Conservation (phyloP, 805 yeast species). For the Hanseniaspora opuntiae region DNA sequence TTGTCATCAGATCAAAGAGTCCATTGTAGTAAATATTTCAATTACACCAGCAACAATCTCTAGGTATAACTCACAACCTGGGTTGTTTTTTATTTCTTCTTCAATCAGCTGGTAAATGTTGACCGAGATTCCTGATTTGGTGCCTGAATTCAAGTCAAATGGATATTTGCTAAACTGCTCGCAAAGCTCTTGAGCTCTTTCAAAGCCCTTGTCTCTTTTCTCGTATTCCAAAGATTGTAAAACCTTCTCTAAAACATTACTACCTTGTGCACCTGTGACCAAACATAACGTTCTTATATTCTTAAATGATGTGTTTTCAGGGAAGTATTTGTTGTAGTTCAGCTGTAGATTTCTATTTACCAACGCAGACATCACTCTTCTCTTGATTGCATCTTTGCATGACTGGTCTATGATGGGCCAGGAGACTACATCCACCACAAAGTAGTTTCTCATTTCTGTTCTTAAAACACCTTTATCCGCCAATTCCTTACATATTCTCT, state of each 20-base stretch:
- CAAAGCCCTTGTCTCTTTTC: slow-evolving; percentile 80
- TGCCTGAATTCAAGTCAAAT: slow-evolving; percentile 41
- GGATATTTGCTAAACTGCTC: slow-evolving; percentile 77
- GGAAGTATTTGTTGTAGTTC: slow-evolving; percentile 49
- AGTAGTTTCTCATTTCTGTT: slow-evolving; percentile 88
- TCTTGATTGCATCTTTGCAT: slow-evolving; percentile 68
- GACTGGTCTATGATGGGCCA: slow-evolving; percentile 84
- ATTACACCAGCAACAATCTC: slow-evolving; percentile 90
- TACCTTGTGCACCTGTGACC: slow-evolving; percentile 85
- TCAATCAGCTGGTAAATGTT: slow-evolving; percentile 40
- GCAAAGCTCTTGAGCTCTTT: slow-evolving; percentile 84
- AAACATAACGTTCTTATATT: slow-evolving; percentile 67
- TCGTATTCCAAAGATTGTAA: slow-evolving; percentile 65
- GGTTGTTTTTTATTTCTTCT: slow-evolving; percentile 32
- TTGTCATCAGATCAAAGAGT: slow-evolving; percentile 51
- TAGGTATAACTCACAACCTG: slow-evolving; percentile 46
- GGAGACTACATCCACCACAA: slow-evolving; percentile 95
- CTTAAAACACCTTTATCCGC: slow-evolving; percentile 94
- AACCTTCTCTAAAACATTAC: slow-evolving; percentile 88
- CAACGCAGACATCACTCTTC: slow-evolving; percentile 56
- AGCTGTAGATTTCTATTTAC: slow-evolving; percentile 57
- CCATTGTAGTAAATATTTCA: slow-evolving; percentile 83
- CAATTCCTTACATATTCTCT: slow-evolving; percentile 86
- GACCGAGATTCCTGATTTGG: slow-evolving; percentile 56
- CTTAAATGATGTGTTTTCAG: slow-evolving; percentile 52